Conservation (phyloP, 768 basidiomycete genomes). For the Pisolithus sp. region DNA sequence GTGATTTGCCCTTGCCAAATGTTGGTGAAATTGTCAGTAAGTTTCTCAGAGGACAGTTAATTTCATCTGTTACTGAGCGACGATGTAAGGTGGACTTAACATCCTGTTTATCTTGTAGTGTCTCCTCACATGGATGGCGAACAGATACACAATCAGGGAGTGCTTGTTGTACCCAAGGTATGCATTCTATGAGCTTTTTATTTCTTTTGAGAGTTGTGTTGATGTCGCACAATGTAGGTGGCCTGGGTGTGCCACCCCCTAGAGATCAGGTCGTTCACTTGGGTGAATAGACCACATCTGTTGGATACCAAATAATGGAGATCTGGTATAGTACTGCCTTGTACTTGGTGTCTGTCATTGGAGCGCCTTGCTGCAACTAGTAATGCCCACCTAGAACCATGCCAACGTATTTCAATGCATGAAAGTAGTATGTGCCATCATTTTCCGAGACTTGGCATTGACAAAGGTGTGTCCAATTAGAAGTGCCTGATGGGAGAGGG, state of each 20-base stretch:
- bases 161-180: slow-evolving; percentile 91
- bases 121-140: slow-evolving; percentile 91
- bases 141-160: slow-evolving; percentile 87
- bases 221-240: slow-evolving; percentile 43
- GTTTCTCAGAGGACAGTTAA: slow-evolving; percentile 16
- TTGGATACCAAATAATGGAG: too few relatives aligned
- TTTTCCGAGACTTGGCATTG: too few relatives aligned
- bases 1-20: slow-evolving; percentile 93
- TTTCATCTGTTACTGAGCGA: neutral
- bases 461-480: too few relatives aligned
- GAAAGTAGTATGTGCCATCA: too few relatives aligned
- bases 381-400: too few relatives aligned
- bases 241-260: slow-evolving; percentile 87
- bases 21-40: slow-evolving; percentile 95
- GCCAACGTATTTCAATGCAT: too few relatives aligned
- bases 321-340: too few relatives aligned
- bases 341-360: too few relatives aligned
- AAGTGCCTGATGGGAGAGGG: too few relatives aligned
- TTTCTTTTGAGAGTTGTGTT: neutral
- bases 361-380: too few relatives aligned
- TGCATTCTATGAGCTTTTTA: neutral
- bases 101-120: slow-evolving; percentile 44
- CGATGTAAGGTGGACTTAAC: slow-evolving; percentile 36
- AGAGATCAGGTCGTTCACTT: slow-evolving; percentile 8
- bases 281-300: too few relatives aligned